These are phyloP conservation scores for Starmerella vaccinii DNA, from an alignment of 805 yeast genomes.

Conservation along the genomic window DNA sequence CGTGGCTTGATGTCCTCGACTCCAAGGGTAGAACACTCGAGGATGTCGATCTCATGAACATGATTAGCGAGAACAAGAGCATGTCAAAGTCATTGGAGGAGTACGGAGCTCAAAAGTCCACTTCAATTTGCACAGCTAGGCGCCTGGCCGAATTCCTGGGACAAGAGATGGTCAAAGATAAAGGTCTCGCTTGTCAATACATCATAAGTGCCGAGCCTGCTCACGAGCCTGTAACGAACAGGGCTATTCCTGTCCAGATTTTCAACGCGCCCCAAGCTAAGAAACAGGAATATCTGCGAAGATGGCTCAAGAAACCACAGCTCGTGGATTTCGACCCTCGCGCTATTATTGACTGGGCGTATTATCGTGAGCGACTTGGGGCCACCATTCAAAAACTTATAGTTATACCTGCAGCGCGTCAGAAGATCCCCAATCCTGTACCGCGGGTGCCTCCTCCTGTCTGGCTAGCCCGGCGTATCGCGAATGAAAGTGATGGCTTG, in stretches of 20 bases:
- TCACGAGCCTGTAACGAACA: constrained; percentile 83
- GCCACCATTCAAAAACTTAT: constrained; percentile 91
- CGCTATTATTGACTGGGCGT: constrained; percentile 83
- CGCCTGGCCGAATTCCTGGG: constrained; percentile 92
- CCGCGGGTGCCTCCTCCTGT: constrained; percentile 91
- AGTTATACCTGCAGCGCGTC: constrained; percentile 95
- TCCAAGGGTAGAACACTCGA: constrained; percentile 77
- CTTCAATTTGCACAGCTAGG: constrained; percentile 90
- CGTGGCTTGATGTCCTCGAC: constrained; percentile 91
- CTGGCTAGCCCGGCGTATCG: constrained; percentile 68
- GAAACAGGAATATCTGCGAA: constrained; percentile 62
- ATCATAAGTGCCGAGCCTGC: constrained; percentile 75
- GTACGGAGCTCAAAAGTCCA: constrained; percentile 81
- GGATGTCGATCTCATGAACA: constrained; percentile 85
- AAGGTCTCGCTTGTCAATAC: constrained; percentile 90
- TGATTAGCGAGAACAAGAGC: constrained; percentile 90
- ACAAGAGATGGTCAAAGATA: constrained; percentile 90
- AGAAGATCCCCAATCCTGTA: constrained; percentile 78
- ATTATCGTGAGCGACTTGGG: constrained; percentile 80
- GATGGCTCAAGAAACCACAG: constrained; percentile 77
- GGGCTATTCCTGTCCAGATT: constrained; percentile 94
- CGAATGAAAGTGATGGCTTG: constrained; percentile 49
- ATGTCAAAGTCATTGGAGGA: constrained; percentile 89
- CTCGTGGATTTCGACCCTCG: constrained; percentile 78
- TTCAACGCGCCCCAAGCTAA: constrained; percentile 71